These are phyloP conservation scores for Thermothelomyces thermophilus DNA, from an alignment of 2,329 filamentous ascomycete genomes.

Conservation along the genomic window DNA sequence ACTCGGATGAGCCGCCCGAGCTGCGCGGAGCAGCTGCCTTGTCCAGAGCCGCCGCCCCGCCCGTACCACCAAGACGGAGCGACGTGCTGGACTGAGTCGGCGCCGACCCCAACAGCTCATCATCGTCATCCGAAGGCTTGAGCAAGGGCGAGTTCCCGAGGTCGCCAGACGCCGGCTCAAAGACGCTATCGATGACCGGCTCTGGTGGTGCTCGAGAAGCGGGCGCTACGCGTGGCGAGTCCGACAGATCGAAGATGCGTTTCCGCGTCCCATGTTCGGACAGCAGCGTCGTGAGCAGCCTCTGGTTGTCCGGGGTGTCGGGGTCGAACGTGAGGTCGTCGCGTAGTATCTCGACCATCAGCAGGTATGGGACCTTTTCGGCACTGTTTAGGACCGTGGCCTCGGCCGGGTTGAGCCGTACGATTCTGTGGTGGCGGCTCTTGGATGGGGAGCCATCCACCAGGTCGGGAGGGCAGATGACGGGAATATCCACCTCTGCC, in stretches of 20 bases:
- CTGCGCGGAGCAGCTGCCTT: constrained; percentile 61
- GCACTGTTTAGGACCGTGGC: constrained; percentile 81
- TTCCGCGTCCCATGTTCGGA: constrained; percentile 51
- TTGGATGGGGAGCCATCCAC: constrained; percentile 66
- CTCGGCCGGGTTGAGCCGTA: constrained; percentile 75
- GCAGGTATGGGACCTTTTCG: constrained; percentile 75
- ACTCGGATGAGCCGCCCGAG: constrained; percentile 63
- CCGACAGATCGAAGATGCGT: constrained; percentile 62
- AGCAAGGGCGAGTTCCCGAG: constrained; percentile 67
- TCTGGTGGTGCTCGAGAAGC: constrained; percentile 37
- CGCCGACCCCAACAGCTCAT: constrained; percentile 32
- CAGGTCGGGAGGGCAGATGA: constrained; percentile 70
- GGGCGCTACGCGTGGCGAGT: constrained; percentile 51
- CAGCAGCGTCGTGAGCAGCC: constrained; percentile 52
- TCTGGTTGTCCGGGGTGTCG: constrained; percentile 64
- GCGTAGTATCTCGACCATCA: constrained; percentile 76
- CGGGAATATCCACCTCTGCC: constrained; percentile 75
- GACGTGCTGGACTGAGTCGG: constrained; percentile 29
- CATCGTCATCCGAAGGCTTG: constrained; percentile 48
- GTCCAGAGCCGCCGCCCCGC: constrained; percentile 54
- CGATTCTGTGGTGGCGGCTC: constrained; percentile 75
- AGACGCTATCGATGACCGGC: constrained; percentile 61
- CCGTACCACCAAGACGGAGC: constrained; percentile 55
- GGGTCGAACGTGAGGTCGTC: constrained; percentile 82
- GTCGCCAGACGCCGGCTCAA: constrained; percentile 75